Base-by-base conservation (phyloP, 2,329 filamentous ascomycete genomes). In the Sclerotiophoma versabilis region DNA sequence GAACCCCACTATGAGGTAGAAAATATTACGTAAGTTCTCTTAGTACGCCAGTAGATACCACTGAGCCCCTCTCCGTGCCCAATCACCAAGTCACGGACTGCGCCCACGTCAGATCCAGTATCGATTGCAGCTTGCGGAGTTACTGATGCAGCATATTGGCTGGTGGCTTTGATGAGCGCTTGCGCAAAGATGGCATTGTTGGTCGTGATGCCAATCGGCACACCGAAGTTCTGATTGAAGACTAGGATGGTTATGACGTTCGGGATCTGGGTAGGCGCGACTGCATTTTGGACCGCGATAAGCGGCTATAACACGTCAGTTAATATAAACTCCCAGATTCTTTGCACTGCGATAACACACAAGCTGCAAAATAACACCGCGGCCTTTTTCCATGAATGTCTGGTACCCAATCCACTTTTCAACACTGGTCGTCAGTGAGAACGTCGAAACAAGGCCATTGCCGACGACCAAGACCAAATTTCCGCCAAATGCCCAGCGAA, bases 361-460 rank as follows among this genome's bases (percentile, higher is more conserved):
- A n/a, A n/a, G n/a, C n/a, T n/a, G n/a, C n/a, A n/a, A n/a, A n/a
- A n/a, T n/a, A n/a, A n/a, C n/a, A n/a, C n/a, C n/a, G n/a, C n/a
- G n/a, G n/a, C n/a, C n/a, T n/a, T n/a, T n/a, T n/a, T n/a, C n/a
- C n/a, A n/a, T n/a, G n/a, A 2, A 73, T 4, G 17, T 63, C 37
- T 72, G 63, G 12, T 64, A 71, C 2, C 66, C 64, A 32, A 72
- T 60, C 69, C 71, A 73, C 29, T 66, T 59, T 2, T 57, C 62
- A 6, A 62, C 60, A 15, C 55, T 63, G 2, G 73, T 76, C 20
- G 68, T 52, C 23, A 68, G 62, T 2, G 63, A 65, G 42, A 78
- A 74, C 5, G 75, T 79, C 1, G 75, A 71, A 3, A 80, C 54
- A 1, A 81, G 68, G 3, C 77, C 78, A 7, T 72, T 69, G 12